Percentiles rank a stretch among this genome's conserved stretches.
These are phyloP conservation scores for Pseudoscleropodium purum DNA, from an alignment of 225 moss, liverwort and hornwort species.

Conservation along the genomic window DNA sequence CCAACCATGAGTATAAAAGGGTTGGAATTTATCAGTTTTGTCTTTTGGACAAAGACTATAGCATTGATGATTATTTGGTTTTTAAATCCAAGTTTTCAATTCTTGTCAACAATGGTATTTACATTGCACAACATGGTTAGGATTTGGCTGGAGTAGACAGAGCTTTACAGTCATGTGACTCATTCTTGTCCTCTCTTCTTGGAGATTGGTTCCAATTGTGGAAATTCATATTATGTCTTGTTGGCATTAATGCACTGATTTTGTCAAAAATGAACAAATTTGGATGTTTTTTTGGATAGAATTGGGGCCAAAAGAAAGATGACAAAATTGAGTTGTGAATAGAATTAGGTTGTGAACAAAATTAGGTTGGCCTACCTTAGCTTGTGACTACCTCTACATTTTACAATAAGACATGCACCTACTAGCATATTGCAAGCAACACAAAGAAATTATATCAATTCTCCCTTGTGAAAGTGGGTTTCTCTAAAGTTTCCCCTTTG, in stretches of 20 bases:
- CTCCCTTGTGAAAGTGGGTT: not conserved
- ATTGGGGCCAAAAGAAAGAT: no score
- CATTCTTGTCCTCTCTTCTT: fast-evolving
- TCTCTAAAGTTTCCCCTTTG: fast-evolving
- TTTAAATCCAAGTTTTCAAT: not conserved
- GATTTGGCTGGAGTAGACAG: fast-evolving
- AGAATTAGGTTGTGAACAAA: no score
- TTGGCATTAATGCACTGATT: no score
- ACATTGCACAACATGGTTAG: fast-evolving
- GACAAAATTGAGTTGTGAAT: no score
- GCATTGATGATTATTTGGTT: fast-evolving
- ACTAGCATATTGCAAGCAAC: not conserved
- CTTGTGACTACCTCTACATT: not conserved
- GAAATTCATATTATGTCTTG: no score
- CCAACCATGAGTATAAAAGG: not conserved
- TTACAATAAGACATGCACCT: not conserved
- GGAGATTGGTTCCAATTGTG: not conserved
- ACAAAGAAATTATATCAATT: not conserved
- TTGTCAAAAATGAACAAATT: no score
- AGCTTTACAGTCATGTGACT: fast-evolving
- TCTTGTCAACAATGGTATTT: fast-evolving
- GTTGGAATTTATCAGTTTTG: not conserved
- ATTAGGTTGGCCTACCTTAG: no score
- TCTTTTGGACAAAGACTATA: not conserved
- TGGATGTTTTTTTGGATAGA: no score